Percentiles rank a stretch among this genome's conserved stretches.
Evolutionary conservation across 352 stramenopile genomes (phyloP).

Genomic region (Saprolegnia diclina): DNA sequence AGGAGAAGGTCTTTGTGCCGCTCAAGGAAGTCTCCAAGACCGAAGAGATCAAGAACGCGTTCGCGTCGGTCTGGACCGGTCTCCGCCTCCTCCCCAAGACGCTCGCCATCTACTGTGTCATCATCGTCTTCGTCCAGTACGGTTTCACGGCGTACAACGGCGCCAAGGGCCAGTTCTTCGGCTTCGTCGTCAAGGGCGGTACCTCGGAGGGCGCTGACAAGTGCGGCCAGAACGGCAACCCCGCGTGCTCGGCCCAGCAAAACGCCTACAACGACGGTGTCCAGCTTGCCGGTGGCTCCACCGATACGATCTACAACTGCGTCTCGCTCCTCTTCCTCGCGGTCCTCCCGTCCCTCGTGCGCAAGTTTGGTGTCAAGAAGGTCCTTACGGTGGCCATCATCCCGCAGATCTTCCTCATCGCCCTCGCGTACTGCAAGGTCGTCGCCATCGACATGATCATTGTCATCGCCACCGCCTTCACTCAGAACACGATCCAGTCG

Average conservation of each 20-base stretch:
- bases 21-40: neutral
- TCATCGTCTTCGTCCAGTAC: no score
- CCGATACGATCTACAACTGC: slow-evolving; percentile 51
- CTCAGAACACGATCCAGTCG: slow-evolving; percentile 5
- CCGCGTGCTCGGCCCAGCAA: slow-evolving; percentile 34
- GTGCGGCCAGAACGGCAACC: slow-evolving; percentile 29
- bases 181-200: slow-evolving; percentile 45
- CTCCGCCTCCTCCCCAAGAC: slow-evolving; percentile 39
- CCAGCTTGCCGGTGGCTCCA: slow-evolving; percentile 46
- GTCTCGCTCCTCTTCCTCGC: slow-evolving; percentile 49
- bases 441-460: slow-evolving; percentile 29
- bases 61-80: slow-evolving; percentile 41
- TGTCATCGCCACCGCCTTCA: neutral
- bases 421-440: slow-evolving; percentile 43
- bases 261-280: no score
- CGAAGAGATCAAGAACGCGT: no score
- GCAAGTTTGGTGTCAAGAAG: slow-evolving; percentile 38
- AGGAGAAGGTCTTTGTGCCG: slow-evolving; percentile 30
- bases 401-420: slow-evolving; percentile 45
- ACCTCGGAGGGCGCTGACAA: slow-evolving; percentile 41
- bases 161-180: no score
- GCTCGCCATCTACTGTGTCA: slow-evolving; percentile 44
- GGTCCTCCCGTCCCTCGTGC: slow-evolving; percentile 44
- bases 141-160: no score
- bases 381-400: slow-evolving; percentile 41